Conservation (phyloP, 352 stramenopile genomes). For the Pythium dissimile region DNA sequence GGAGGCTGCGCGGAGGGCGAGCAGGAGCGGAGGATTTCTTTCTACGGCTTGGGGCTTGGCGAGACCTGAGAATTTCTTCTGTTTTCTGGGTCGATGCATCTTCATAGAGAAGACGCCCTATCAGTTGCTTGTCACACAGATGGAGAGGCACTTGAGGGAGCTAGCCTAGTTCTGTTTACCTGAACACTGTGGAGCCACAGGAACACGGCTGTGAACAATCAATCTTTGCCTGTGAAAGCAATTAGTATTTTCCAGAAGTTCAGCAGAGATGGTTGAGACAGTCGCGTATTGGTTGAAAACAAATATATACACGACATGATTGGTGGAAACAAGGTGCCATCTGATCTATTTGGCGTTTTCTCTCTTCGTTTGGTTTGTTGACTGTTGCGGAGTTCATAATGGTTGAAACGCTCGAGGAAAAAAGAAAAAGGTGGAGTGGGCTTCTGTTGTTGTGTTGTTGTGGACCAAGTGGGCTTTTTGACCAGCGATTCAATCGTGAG, state of each 20-base stretch:
- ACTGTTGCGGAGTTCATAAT: too few relatives aligned
- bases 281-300: not conserved
- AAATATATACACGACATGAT: not conserved
- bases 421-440: constrained; percentile 4
- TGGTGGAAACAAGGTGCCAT: not conserved
- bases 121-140: not conserved
- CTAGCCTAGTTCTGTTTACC: not conserved
- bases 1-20: not conserved
- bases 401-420: constrained; percentile 14
- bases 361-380: too few relatives aligned
- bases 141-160: not conserved
- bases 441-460: constrained; percentile 10
- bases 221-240: not conserved
- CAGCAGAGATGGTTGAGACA: not conserved
- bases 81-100: constrained; percentile 4
- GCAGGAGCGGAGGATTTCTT: not conserved
- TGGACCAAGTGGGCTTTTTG: not conserved
- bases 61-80: constrained; percentile 6
- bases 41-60: not conserved
- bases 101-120: not conserved
- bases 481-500: not conserved
- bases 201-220: too few relatives aligned
- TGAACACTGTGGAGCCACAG: not conserved
- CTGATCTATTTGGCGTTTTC: constrained; percentile 6
- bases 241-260: constrained; percentile 6